Percentiles rank a stretch among this genome's conserved stretches.
These are phyloP conservation scores for Aspergillus unguis DNA, from an alignment of 2,329 filamentous ascomycete species.

Conservation along the genomic window DNA sequence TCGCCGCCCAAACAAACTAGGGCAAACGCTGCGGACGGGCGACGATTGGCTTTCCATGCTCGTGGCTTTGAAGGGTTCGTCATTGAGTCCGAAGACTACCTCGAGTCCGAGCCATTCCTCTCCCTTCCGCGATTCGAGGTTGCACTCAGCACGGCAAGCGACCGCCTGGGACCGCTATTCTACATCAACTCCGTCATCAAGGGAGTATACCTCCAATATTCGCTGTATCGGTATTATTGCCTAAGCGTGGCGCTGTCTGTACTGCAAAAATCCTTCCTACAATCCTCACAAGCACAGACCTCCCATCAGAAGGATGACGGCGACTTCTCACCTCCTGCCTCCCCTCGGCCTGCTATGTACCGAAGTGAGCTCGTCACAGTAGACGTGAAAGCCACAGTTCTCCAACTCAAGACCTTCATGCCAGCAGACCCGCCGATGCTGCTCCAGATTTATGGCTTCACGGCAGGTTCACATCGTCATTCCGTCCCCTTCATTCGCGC, in stretches of 20 bases:
- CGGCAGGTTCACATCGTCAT: slow-evolving; percentile 83
- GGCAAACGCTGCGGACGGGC: slow-evolving; percentile 63
- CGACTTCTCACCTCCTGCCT: slow-evolving; percentile 23
- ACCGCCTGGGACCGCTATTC: slow-evolving; percentile 81
- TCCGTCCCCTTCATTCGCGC: slow-evolving; percentile 75
- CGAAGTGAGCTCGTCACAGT: slow-evolving; percentile 68
- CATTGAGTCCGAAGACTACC: slow-evolving; percentile 78
- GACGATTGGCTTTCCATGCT: slow-evolving; percentile 74
- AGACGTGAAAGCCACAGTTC: slow-evolving; percentile 74
- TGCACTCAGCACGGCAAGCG: slow-evolving; percentile 77
- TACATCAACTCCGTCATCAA: slow-evolving; percentile 80
- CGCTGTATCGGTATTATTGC: slow-evolving; percentile 88
- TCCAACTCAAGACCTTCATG: slow-evolving; percentile 87
- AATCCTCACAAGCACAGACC: slow-evolving; percentile 18
- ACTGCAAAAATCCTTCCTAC: slow-evolving; percentile 63
- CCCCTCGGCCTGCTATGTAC: slow-evolving; percentile 25
- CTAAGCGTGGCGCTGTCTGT: slow-evolving; percentile 77
- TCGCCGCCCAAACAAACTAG: slow-evolving; percentile 46
- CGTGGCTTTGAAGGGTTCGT: slow-evolving; percentile 86
- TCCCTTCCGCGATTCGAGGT: slow-evolving; percentile 84
- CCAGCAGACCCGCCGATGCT: slow-evolving; percentile 87
- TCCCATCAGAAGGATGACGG: slow-evolving; percentile 14
- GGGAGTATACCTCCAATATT: slow-evolving; percentile 80
- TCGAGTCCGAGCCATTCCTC: slow-evolving; percentile 82
- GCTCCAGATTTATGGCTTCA: slow-evolving; percentile 79